Percentiles rank a stretch among this genome's conserved stretches.
Evolutionary conservation across 2,329 filamentous ascomycete genomes (phyloP).

Genomic region (Apiospora sp.): DNA sequence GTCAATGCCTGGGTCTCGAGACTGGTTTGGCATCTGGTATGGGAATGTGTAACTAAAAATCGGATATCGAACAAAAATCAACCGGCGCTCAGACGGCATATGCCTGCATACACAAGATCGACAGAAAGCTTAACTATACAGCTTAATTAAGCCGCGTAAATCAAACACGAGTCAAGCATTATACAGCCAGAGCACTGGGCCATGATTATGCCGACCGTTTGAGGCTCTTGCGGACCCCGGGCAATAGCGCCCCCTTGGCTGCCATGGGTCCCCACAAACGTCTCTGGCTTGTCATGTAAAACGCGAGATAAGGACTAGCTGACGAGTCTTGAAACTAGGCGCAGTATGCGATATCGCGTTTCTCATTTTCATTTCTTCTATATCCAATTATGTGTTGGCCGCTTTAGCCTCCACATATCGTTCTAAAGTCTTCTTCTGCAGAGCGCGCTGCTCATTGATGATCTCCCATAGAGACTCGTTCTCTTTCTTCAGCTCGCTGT

Average conservation of each 20-base stretch:
- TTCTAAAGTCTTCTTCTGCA: constrained; percentile 50
- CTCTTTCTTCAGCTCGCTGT: constrained; percentile 49
- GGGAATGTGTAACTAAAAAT: background rate
- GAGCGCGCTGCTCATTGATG: constrained; percentile 51
- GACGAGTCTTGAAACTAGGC: constrained; percentile 8
- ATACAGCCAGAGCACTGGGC: background rate
- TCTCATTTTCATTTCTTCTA: constrained; percentile 9
- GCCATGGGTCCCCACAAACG: background rate
- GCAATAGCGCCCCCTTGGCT: constrained; percentile 6
- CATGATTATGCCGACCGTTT: constrained; percentile 18
- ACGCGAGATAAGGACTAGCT: background rate
- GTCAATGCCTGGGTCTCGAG: no score
- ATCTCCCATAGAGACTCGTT: constrained; percentile 55
- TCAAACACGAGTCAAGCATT: background rate
- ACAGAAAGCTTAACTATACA: constrained; percentile 16
- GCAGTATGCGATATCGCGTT: constrained; percentile 21
- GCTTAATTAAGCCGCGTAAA: constrained; percentile 14
- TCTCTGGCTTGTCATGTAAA: constrained; percentile 21
- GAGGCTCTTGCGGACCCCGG: constrained; percentile 17
- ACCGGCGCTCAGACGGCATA: background rate
- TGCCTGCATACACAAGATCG: constrained; percentile 10
- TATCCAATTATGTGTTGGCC: constrained; percentile 31
- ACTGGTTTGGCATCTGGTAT: background rate
- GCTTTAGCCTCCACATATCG: constrained; percentile 41
- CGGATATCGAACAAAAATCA: background rate